Evolutionary conservation across 225 moss, liverwort and hornwort genomes (phyloP).

Genomic region (Rhytidiadelphus loreus): DNA sequence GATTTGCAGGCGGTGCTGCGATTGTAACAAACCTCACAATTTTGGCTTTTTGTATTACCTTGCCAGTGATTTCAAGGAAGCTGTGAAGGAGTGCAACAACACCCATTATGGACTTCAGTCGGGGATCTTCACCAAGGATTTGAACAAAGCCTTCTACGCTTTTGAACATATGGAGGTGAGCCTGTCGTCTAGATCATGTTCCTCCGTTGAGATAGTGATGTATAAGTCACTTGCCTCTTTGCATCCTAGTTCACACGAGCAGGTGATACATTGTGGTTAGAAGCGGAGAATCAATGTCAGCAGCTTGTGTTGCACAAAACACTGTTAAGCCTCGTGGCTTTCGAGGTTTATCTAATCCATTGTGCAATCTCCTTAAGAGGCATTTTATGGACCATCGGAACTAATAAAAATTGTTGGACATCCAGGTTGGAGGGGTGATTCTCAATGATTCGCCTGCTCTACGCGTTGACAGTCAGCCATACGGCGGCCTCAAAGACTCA

Average conservation of each 20-base stretch:
- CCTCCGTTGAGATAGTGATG: background rate
- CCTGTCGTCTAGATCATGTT: background rate
- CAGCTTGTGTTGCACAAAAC: background rate
- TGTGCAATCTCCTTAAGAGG: background rate
- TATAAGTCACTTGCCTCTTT: background rate
- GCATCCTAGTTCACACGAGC: background rate
- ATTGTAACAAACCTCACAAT: background rate
- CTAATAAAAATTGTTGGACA: background rate
- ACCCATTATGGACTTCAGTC: conserved; percentile 81
- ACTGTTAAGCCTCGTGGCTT: too few relatives aligned
- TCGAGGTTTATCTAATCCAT: background rate
- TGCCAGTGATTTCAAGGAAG: conserved; percentile 86
- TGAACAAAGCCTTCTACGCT: conserved; percentile 96
- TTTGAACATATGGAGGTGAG: conserved; percentile 82
- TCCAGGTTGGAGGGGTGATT: conserved; percentile 73
- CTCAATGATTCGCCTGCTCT: conserved; percentile 84
- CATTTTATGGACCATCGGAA: background rate
- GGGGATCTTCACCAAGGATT: conserved; percentile 67
- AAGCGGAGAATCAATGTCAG: background rate
- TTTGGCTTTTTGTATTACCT: background rate
- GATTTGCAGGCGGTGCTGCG: background rate
- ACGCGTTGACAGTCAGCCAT: conserved; percentile 78
- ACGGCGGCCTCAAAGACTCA: conserved; percentile 87
- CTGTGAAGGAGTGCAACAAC: conserved; percentile 71
- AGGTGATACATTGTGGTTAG: background rate